phyloP scores from a whole-genome alignment of 305 asterid genomes.

The Striga hermonthica region DNA sequence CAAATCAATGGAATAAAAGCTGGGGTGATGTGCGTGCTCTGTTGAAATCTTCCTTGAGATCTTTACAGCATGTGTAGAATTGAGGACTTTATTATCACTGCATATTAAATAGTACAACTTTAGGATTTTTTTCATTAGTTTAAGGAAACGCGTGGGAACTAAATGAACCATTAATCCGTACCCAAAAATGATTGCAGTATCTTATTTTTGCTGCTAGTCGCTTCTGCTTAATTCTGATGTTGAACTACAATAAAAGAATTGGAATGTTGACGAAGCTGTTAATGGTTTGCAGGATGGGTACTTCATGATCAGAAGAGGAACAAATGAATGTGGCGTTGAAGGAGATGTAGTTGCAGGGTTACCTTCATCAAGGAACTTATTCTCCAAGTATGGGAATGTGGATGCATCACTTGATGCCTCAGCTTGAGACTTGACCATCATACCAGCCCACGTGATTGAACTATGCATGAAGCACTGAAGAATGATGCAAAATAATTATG shows the following conservation, averaged over 20 bases:
- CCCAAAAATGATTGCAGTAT: neutral
- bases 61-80: neutral
- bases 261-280: neutral
- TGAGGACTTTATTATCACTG: conserved; percentile 2
- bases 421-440: conserved; percentile 30
- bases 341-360: conserved; percentile 68
- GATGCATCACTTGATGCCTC: conserved; percentile 49
- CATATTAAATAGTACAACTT: neutral
- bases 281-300: conserved; percentile 69
- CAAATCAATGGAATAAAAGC: conserved; percentile 94
- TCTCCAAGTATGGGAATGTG: conserved; percentile 29
- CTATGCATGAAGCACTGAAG: too few relatives aligned
- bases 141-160: neutral
- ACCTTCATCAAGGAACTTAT: conserved; percentile 63
- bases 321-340: conserved; percentile 93
- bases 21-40: conserved; percentile 88
- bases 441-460: too few relatives aligned
- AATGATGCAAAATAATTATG: too few relatives aligned
- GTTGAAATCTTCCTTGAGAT: conserved; percentile 18
- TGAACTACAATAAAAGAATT: neutral
- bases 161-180: neutral
- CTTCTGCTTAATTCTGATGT: neutral
- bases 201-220: neutral
- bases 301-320: conserved; percentile 83
- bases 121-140: neutral